Conservation (phyloP, 2,329 filamentous ascomycete species). For the Fusarium ramigenum region DNA sequence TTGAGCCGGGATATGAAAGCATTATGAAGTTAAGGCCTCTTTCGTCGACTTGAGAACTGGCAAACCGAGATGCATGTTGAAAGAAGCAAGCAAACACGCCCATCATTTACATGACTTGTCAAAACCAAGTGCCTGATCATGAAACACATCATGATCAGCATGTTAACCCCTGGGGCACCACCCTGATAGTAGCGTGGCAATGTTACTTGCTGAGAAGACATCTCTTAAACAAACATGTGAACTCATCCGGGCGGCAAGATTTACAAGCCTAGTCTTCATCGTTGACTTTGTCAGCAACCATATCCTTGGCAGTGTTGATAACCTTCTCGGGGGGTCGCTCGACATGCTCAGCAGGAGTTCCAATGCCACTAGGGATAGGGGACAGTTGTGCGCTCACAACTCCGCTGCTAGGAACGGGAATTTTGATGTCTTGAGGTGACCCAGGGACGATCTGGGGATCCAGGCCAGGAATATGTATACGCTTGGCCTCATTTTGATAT, state of each 20-base stretch:
- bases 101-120: not conserved
- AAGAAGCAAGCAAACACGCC: constrained; percentile 12
- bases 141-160: constrained; percentile 31
- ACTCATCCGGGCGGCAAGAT: not conserved
- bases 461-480: constrained; percentile 81
- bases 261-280: constrained; percentile 57
- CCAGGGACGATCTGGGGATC: constrained; percentile 75
- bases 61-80: constrained; percentile 17
- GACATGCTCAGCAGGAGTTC: constrained; percentile 56
- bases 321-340: constrained; percentile 60
- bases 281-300: constrained; percentile 62
- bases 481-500: constrained; percentile 95
- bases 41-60: not conserved
- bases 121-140: constrained; percentile 32
- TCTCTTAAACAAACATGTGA: not conserved
- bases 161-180: constrained; percentile 10
- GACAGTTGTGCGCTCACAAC: constrained; percentile 52
- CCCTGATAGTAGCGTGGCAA: not conserved
- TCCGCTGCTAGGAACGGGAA: constrained; percentile 69
- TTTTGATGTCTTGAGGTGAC: constrained; percentile 83
- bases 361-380: constrained; percentile 59
- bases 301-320: constrained; percentile 59
- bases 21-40: not conserved
- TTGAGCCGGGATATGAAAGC: not conserved
- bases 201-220: not conserved